These are phyloP conservation scores for Triticum urartu DNA, from an alignment of 176 grass and related monocot genomes.

Conservation along the genomic window DNA sequence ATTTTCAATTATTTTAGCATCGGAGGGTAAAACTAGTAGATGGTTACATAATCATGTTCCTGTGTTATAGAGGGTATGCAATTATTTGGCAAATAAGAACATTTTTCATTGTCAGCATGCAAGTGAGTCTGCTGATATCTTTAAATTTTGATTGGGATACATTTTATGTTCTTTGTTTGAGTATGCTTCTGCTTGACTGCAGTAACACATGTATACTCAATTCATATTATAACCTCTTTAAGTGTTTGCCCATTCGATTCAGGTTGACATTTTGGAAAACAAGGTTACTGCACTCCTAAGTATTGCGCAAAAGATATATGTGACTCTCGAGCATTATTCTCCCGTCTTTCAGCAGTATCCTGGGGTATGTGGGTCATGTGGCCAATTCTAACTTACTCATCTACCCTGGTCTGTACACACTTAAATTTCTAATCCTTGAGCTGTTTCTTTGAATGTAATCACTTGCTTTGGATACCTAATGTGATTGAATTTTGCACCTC, in stretches of 20 bases:
- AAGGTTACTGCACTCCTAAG: slow-evolving; percentile 74
- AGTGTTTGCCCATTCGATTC: slow-evolving; percentile 29
- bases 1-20: not conserved
- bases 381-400: slow-evolving; percentile 12
- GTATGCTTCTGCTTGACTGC: not conserved
- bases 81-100: not conserved
- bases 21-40: not conserved
- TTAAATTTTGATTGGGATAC: slow-evolving; percentile 4
- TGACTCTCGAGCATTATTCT: slow-evolving; percentile 84
- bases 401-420: not conserved
- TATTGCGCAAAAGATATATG: slow-evolving; percentile 88
- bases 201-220: slow-evolving; percentile 7
- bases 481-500: not conserved
- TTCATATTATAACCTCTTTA: not conserved
- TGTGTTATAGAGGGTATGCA: not conserved
- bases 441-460: not conserved
- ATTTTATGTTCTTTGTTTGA: not conserved
- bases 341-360: slow-evolving; percentile 85
- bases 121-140: slow-evolving; percentile 15
- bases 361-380: slow-evolving; percentile 56
- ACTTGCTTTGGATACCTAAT: not conserved
- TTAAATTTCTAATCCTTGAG: slow-evolving; percentile 6
- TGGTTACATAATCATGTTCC: not conserved
- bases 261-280: slow-evolving; percentile 81
- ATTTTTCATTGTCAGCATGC: not conserved